Evolutionary conservation across 345 rosid species (phyloP).

Genomic region (Eucalyptus tenuipes): DNA sequence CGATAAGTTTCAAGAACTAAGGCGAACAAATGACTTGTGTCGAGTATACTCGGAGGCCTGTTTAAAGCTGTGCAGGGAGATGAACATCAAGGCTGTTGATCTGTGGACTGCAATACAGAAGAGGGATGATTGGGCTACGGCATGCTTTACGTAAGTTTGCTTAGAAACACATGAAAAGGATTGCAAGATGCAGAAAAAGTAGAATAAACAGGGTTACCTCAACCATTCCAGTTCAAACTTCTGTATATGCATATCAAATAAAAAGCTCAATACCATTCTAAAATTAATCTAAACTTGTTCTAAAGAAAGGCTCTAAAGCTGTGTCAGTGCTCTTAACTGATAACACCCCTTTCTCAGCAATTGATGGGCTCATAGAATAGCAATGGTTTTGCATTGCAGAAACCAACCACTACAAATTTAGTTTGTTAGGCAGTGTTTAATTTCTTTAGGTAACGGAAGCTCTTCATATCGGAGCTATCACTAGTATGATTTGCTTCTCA

Average conservation of each 20-base stretch:
- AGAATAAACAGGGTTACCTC: not conserved
- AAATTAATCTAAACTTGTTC: not conserved
- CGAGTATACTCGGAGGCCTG: conserved; percentile 56
- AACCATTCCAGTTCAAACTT: not conserved
- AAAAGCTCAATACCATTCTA: not conserved
- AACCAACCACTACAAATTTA: not conserved
- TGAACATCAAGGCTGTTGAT: conserved; percentile 49
- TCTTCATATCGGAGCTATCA: not conserved
- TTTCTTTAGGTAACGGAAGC: not conserved
- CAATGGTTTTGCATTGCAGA: not conserved
- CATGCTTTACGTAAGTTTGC: conserved; percentile 64
- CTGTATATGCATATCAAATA: not conserved
- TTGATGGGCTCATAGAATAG: not conserved
- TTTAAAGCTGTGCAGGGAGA: conserved; percentile 49
- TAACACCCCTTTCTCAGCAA: not conserved
- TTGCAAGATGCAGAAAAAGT: not conserved
- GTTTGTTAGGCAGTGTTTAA: not conserved
- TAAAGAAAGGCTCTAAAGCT: not conserved
- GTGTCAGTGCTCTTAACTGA: not conserved
- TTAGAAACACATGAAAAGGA: not conserved
- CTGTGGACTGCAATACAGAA: conserved; percentile 63
- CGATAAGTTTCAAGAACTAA: not conserved
- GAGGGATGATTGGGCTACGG: conserved; percentile 42
- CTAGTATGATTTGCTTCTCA: not conserved
- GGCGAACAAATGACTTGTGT: conserved; percentile 54